Percentiles rank a stretch among this genome's conserved stretches.
Evolutionary conservation across 2,329 filamentous ascomycete genomes (phyloP).

Genomic region (Phialophora chinensis): DNA sequence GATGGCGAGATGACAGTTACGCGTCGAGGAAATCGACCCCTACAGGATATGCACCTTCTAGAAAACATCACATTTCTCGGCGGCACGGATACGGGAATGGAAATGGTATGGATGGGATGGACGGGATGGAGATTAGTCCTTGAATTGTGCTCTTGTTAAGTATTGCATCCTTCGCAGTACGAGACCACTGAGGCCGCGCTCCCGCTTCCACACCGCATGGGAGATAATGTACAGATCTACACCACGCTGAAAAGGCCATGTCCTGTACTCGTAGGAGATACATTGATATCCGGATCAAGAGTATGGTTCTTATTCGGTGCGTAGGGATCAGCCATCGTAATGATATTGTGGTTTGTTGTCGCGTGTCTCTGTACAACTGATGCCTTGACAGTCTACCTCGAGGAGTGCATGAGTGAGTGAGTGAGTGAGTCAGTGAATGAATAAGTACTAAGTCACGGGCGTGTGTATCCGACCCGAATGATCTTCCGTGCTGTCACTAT

Average conservation of each 20-base stretch:
- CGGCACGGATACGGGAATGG: constrained; percentile 8
- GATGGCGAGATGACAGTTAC: not conserved
- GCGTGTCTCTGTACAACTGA: not conserved
- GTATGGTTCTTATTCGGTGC: not conserved
- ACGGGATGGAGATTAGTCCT: constrained; percentile 7
- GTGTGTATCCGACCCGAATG: too few relatives aligned
- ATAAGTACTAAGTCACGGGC: too few relatives aligned
- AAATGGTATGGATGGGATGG: constrained; percentile 4
- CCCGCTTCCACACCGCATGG: not conserved
- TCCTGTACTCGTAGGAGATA: not conserved
- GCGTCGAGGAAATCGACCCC: not conserved
- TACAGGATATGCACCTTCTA: not conserved
- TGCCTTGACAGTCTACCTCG: not conserved
- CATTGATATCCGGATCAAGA: not conserved
- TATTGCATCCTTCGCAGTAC: not conserved
- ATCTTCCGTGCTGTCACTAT: too few relatives aligned
- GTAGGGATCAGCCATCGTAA: not conserved
- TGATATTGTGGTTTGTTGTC: not conserved
- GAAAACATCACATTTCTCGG: not conserved
- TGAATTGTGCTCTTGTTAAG: constrained; percentile 2
- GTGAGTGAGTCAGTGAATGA: too few relatives aligned
- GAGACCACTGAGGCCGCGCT: not conserved
- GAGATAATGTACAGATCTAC: not conserved
- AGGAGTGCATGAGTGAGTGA: not conserved
- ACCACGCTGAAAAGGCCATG: not conserved